Percentiles rank a stretch among this genome's conserved stretches.
phyloP scores from a whole-genome alignment of 768 basidiomycete species.

The Lentinula boryana region DNA sequence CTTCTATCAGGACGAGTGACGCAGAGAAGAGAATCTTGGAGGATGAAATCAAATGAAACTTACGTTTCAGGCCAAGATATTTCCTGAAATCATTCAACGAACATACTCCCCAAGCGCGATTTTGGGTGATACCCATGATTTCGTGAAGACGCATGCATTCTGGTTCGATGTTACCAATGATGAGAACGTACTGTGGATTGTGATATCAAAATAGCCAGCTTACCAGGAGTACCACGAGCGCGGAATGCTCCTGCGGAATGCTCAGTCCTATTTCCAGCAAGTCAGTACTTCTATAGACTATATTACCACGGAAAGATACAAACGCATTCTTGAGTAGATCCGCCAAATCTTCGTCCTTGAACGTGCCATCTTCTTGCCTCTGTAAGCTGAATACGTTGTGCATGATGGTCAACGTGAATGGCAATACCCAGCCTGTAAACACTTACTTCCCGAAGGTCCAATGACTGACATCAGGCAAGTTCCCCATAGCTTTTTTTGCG shows the following conservation, averaged over 20 bases:
- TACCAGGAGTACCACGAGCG: slow-evolving; percentile 68
- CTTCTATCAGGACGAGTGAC: background rate
- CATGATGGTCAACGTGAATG: background rate
- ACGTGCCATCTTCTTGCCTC: slow-evolving; percentile 53
- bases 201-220: background rate
- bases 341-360: slow-evolving; percentile 70
- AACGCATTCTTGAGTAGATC: slow-evolving; percentile 62
- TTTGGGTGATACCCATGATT: slow-evolving; percentile 79
- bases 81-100: slow-evolving; percentile 80
- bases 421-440: too few relatives aligned
- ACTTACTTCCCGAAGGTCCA: slow-evolving; percentile 67
- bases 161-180: slow-evolving; percentile 9
- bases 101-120: slow-evolving; percentile 75
- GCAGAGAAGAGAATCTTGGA: too few relatives aligned
- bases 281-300: background rate
- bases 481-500: slow-evolving; percentile 29
- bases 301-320: background rate
- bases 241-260: slow-evolving; percentile 69
- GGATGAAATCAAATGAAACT: slow-evolving; percentile 11
- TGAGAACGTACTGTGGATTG: background rate
- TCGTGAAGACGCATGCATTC: slow-evolving; percentile 72
- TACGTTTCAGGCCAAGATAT: slow-evolving; percentile 76
- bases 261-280: slow-evolving; percentile 43
- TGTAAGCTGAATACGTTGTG: slow-evolving; percentile 36
- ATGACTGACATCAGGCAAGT: slow-evolving; percentile 41